A percentile compares a stretch with the other conserved stretches of the same genome.
phyloP scores from a whole-genome alignment of 495 filamentous ascomycete genomes.

The Chaetomidium leptoderma region DNA sequence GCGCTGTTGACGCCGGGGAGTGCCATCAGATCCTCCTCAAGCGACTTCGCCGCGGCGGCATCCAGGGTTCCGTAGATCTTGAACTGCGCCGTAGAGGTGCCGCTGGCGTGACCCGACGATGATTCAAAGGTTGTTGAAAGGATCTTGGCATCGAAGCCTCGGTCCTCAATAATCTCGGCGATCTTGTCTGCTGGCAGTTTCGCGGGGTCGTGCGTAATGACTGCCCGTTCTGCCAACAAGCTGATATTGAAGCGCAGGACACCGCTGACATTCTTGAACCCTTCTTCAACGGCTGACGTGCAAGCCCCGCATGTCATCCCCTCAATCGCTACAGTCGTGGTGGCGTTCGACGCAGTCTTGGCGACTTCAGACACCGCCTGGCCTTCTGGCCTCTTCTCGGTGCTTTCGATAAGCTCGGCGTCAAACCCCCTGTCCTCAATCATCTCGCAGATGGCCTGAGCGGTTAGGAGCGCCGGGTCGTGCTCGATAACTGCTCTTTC shows the following conservation, averaged over 20 bases:
- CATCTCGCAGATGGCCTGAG: conserved; percentile 65
- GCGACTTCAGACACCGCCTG: conserved; percentile 31
- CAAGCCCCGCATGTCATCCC: conserved; percentile 98
- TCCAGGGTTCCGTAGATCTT: conserved; percentile 79
- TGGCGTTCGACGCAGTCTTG: conserved; percentile 41
- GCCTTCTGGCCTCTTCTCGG: conserved; percentile 31
- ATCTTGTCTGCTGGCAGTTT: conserved; percentile 68
- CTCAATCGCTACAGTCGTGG: conserved; percentile 83
- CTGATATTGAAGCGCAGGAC: conserved; percentile 89
- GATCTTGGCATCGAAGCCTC: conserved; percentile 86
- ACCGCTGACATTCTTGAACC: conserved; percentile 68
- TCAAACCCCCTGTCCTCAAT: conserved; percentile 95
- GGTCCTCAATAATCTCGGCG: conserved; percentile 83
- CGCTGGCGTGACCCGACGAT: conserved; percentile 41
- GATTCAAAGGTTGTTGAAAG: conserved; percentile 54
- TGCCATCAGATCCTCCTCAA: conserved; percentile 64
- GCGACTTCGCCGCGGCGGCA: conserved; percentile 59
- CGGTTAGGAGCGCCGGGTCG: conserved; percentile 62
- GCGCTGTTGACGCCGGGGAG: conserved; percentile 68
- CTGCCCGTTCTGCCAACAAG: conserved; percentile 84
- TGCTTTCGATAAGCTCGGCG: conserved; percentile 64
- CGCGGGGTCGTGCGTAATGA: conserved; percentile 73
- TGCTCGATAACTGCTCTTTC: conserved; percentile 89
- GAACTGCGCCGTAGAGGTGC: conserved; percentile 59
- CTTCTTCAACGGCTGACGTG: conserved; percentile 82